A percentile compares a stretch with the other conserved stretches of the same genome.
Conservation (phyloP, 495 filamentous ascomycete genomes). For the Aspergillus ostianus region DNA sequence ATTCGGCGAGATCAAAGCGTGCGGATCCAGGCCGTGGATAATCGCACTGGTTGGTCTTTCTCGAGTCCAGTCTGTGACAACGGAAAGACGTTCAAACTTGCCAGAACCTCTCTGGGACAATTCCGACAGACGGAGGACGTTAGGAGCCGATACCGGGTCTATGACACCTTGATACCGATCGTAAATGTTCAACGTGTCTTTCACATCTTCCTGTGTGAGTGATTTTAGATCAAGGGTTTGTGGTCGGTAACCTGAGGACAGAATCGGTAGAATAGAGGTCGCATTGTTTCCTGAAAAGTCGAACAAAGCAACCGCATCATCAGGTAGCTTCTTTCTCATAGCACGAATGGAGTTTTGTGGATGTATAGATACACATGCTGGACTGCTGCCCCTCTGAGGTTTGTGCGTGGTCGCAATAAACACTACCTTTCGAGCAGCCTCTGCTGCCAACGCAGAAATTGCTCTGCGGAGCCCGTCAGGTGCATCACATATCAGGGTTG, state of each 20-base stretch:
- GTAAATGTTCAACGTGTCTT: neutral
- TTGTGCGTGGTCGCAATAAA: neutral
- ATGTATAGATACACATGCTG: neutral
- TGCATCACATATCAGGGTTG: neutral
- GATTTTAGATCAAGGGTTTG: neutral
- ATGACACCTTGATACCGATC: neutral
- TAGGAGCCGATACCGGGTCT: neutral
- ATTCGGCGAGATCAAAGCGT: neutral
- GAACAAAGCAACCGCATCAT: neutral
- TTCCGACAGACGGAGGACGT: neutral
- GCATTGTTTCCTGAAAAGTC: neutral
- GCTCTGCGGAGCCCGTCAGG: neutral
- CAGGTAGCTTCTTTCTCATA: neutral
- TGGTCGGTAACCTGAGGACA: neutral
- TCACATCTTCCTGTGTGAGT: neutral
- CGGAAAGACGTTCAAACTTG: neutral
- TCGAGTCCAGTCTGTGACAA: constrained; percentile 1
- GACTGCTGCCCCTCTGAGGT: neutral
- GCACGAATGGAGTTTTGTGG: neutral
- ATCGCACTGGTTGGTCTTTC: neutral
- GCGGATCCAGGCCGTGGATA: neutral
- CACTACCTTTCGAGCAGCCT: neutral
- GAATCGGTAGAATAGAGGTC: neutral
- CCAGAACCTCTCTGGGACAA: neutral
- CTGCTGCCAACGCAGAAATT: neutral